These are phyloP conservation scores for Trichocladium uniseriatum DNA, from an alignment of 495 filamentous ascomycete genomes.

Conservation along the genomic window DNA sequence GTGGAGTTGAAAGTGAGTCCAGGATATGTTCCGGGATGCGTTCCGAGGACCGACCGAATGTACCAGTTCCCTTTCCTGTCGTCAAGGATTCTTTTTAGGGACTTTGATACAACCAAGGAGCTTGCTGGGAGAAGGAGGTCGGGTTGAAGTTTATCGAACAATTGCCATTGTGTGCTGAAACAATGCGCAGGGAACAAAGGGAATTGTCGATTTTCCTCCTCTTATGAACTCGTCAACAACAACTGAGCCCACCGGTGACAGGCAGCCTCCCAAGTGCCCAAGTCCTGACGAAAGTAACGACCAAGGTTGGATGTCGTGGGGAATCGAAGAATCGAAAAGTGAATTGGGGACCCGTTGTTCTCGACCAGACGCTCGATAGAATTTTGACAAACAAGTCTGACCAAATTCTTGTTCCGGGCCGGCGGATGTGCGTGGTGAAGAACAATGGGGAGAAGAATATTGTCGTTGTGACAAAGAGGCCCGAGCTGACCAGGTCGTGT, in stretches of 20 bases:
- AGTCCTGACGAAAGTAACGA: constrained; percentile 3
- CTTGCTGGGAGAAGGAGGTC: not conserved
- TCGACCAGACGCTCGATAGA: not conserved
- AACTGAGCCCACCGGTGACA: not conserved
- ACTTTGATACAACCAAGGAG: not conserved
- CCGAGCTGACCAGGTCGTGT: constrained; percentile 1
- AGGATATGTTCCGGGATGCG: not conserved
- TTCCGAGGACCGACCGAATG: not conserved
- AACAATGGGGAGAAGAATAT: not conserved
- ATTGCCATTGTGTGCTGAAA: constrained; percentile 11
- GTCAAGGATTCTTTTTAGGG: not conserved
- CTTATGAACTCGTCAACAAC: not conserved
- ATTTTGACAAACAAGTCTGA: constrained; percentile 4
- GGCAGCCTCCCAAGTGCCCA: not conserved
- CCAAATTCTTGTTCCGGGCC: not conserved
- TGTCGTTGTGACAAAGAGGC: not conserved
- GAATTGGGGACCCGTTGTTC: not conserved
- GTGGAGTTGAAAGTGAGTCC: not conserved
- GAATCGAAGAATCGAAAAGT: not conserved
- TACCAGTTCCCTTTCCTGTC: not conserved
- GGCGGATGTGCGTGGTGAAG: constrained; percentile 7
- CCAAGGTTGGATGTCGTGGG: not conserved
- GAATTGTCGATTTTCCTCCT: constrained; percentile 1
- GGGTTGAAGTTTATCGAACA: not conserved
- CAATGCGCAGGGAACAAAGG: not conserved